Base-by-base conservation (phyloP, 2,329 filamentous ascomycete species). In the Dactylella cylindrospora region DNA sequence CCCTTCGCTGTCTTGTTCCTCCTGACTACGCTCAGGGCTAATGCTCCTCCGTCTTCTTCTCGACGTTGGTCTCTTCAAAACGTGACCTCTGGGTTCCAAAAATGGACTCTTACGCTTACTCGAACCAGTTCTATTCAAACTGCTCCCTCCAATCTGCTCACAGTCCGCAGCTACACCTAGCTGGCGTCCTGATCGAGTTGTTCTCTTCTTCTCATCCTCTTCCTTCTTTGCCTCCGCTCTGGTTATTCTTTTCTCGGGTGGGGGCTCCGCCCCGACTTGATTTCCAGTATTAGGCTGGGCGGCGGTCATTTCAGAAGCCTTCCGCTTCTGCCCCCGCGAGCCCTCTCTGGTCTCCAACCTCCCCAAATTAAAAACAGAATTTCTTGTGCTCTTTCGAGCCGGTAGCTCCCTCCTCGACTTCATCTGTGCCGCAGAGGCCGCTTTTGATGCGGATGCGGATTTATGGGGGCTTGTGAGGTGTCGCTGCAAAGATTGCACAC, bases 191-290 rank as follows among this genome's bases (percentile, higher is more conserved):
- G 50, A 54, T 25, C 50, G 29, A 15, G 39, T 54, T 32, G 12
- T 13, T 9, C 26, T 38, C 26, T 22, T 8, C 26, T 31, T 17
- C 29, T 44, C 35, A 19, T 44, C 49, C 31, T 49, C 36, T 38
- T 62, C 15, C 43, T 19, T 62, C 49, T 28, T 47, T 22, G 41
- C 15, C 49, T 28, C 57, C 15, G 57, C 57, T 25, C 57, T 44
- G 5, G 57, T 62, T 31, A 62, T 35, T 26, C 41, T 40, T 41
- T 62, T 62, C 43, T 53, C 57, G 19, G 57, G 57, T n/a, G 47
- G 55, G 33, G 55, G 33, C n/a, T 20, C 20, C 15, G 29, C 40
- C 25, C 41, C 54, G 25, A 41, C 46, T 47, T 35, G 54, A 60
- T 36, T 26, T 29, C 20, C 40, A 35, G 39, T 43, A 25, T 29